A percentile compares a stretch with the other conserved stretches of the same genome.
Conservation (phyloP, 495 filamentous ascomycete genomes). For the Talaromyces nanjingensis region DNA sequence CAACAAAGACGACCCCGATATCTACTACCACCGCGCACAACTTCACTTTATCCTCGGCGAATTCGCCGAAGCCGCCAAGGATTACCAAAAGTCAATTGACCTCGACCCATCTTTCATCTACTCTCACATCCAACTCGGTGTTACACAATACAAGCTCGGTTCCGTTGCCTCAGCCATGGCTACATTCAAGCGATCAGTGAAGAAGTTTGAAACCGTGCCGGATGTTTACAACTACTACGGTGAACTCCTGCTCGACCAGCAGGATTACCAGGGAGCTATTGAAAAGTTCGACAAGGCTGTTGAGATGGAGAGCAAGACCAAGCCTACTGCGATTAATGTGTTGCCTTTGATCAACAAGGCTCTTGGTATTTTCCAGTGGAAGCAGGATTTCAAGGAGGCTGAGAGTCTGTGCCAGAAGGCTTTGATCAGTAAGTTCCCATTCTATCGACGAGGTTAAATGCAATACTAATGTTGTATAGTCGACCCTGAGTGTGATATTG, state of each 20-base stretch:
- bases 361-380: conserved; percentile 94
- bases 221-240: conserved; percentile 99
- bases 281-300: conserved; percentile 97
- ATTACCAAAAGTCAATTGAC: conserved; percentile 99
- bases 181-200: conserved; percentile 93
- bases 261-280: conserved; percentile 90
- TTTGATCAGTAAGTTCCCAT: conserved; percentile 74
- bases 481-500: conserved; percentile 97
- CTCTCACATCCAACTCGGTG: conserved; percentile 98
- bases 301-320: conserved; percentile 92
- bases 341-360: conserved; percentile 98
- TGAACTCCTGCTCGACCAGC: conserved; percentile 95
- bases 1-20: conserved; percentile 87
- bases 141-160: conserved; percentile 99
- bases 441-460: background rate
- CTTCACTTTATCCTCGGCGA: conserved; percentile 96
- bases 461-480: conserved; percentile 43
- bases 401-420: conserved; percentile 97
- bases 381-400: conserved; percentile 88
- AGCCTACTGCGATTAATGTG: conserved; percentile 93
- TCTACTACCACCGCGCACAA: conserved; percentile 98
- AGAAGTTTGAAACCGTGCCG: conserved; percentile 93
- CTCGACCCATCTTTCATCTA: conserved; percentile 94
- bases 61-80: conserved; percentile 87
- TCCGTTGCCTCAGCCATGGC: conserved; percentile 97